These are phyloP conservation scores for Trichophyton equinum DNA, from an alignment of 2,329 filamentous ascomycete genomes.

Conservation along the genomic window DNA sequence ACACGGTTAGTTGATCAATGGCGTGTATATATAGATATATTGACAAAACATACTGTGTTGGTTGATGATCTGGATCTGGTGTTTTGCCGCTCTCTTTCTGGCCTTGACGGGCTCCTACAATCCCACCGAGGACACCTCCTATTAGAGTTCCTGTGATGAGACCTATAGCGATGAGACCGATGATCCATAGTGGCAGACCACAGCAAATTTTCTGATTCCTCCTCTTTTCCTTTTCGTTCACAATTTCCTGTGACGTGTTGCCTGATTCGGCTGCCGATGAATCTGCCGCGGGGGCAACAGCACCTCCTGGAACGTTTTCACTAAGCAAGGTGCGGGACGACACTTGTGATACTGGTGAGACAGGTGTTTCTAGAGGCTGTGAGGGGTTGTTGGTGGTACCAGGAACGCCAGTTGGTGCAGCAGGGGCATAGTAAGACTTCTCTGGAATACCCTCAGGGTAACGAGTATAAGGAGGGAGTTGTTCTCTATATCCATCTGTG, in stretches of 20 bases:
- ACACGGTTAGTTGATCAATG: neutral
- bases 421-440: slow-evolving; percentile 37
- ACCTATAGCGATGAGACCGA: slow-evolving; percentile 36
- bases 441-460: slow-evolving; percentile 65
- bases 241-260: slow-evolving; percentile 15
- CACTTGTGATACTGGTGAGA: slow-evolving; percentile 21
- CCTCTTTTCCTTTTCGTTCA: slow-evolving; percentile 35
- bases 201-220: slow-evolving; percentile 34
- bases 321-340: slow-evolving; percentile 21
- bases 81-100: slow-evolving; percentile 10
- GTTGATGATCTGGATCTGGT: neutral
- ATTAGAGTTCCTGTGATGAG: slow-evolving; percentile 39
- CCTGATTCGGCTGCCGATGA: slow-evolving; percentile 10
- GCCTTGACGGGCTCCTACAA: slow-evolving; percentile 36
- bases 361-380: slow-evolving; percentile 27
- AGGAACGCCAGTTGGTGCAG: slow-evolving; percentile 17
- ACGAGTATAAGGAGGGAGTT: slow-evolving; percentile 79
- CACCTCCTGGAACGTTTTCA: slow-evolving; percentile 10
- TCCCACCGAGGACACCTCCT: slow-evolving; percentile 43
- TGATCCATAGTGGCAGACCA: slow-evolving; percentile 40
- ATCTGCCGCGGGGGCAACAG: neutral
- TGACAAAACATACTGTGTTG: neutral
- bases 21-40: neutral
- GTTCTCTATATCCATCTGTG: slow-evolving; percentile 77
- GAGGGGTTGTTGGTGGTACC: slow-evolving; percentile 37